Evolutionary conservation across 306 rosid species (phyloP).

Genomic region (Vigna reflexopilosa): DNA sequence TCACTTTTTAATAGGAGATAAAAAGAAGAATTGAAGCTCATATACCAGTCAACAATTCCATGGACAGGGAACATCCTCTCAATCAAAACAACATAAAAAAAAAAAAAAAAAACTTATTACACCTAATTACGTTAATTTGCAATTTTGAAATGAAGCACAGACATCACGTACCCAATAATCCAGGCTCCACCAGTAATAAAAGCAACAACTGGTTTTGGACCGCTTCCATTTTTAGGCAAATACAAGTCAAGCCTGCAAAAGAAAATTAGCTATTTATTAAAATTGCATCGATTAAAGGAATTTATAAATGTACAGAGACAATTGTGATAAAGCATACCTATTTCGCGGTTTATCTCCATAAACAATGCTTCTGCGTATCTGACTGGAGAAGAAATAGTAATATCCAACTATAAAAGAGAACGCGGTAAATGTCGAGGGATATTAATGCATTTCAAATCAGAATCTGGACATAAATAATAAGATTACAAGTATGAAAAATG

Average conservation of each 20-base stretch:
- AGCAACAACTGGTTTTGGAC: constrained; percentile 88
- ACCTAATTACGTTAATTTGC: constrained; percentile 6
- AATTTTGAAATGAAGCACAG: constrained; percentile 29
- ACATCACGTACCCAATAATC: constrained; percentile 85
- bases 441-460: constrained; percentile 32
- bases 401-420: constrained; percentile 76
- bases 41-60: constrained; percentile 18
- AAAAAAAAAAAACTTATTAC: neutral
- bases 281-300: constrained; percentile 29
- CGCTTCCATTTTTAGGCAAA: constrained; percentile 65
- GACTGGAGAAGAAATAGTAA: constrained; percentile 76
- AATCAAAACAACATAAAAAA: neutral
- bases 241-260: constrained; percentile 84
- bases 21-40: constrained; percentile 15
- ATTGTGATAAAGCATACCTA: constrained; percentile 55
- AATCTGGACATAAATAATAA: constrained; percentile 7
- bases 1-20: neutral
- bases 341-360: constrained; percentile 93
- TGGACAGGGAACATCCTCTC: constrained; percentile 24
- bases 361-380: constrained; percentile 77
- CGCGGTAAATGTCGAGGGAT: constrained; percentile 24
- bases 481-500: constrained; percentile 21
- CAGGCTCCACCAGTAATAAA: constrained; percentile 97
- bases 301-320: constrained; percentile 7
- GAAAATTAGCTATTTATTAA: constrained; percentile 43